These are phyloP conservation scores for Auricularia sp. DNA, from an alignment of 768 basidiomycete species.

Conservation along the genomic window DNA sequence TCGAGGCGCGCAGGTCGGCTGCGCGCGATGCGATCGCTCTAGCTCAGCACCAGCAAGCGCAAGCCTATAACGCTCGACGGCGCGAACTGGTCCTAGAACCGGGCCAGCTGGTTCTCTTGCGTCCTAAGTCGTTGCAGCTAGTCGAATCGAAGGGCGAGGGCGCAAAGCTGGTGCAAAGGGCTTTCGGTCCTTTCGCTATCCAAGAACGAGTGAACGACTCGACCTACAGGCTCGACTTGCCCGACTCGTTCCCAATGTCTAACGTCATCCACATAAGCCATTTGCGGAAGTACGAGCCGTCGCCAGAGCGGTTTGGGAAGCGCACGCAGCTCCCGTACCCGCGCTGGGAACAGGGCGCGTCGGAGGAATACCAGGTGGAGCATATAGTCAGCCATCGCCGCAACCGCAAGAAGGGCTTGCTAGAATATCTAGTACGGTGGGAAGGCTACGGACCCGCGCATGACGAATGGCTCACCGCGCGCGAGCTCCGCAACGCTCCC, in stretches of 20 bases:
- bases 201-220: slow-evolving; percentile 11
- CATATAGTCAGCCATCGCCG: neutral
- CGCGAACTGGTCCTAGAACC: slow-evolving; percentile 12
- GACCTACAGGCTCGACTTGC: neutral
- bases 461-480: slow-evolving; percentile 18
- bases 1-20: neutral
- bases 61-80: slow-evolving; percentile 14
- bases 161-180: slow-evolving; percentile 14
- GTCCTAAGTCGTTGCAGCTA: slow-evolving; percentile 19
- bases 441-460: slow-evolving; percentile 15
- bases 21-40: slow-evolving; percentile 12
- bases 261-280: slow-evolving; percentile 18
- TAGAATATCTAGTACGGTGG: slow-evolving; percentile 15
- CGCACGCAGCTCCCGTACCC: slow-evolving; percentile 14
- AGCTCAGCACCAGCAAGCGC: slow-evolving; percentile 17
- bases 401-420: slow-evolving; percentile 1
- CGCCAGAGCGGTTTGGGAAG: slow-evolving; percentile 11
- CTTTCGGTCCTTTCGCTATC: slow-evolving; percentile 18
- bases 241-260: neutral
- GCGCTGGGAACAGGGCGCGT: neutral
- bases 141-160: slow-evolving; percentile 15
- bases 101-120: slow-evolving; percentile 18
- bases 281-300: slow-evolving; percentile 13
- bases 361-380: neutral
- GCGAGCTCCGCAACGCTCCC: slow-evolving; percentile 16